These are phyloP conservation scores for Hymenochaete sp. DNA, from an alignment of 1,284 basidiomycete species.

Conservation along the genomic window DNA sequence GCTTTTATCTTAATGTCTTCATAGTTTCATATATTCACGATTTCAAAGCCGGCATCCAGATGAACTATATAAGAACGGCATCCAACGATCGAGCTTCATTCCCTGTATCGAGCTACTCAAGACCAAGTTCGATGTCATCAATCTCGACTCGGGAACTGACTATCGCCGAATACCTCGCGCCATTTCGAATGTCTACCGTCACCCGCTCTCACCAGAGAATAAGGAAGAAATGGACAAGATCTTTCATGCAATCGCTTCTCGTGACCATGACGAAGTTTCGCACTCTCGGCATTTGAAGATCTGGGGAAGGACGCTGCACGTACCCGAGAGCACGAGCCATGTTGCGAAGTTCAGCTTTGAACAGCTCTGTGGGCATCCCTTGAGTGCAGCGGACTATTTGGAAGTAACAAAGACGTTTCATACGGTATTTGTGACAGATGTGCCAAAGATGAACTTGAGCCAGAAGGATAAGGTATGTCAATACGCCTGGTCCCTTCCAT, in stretches of 20 bases:
- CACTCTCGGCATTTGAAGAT: slow-evolving; percentile 62
- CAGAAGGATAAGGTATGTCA: slow-evolving; percentile 75
- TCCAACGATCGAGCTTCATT: slow-evolving; percentile 93
- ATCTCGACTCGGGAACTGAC: slow-evolving; percentile 92
- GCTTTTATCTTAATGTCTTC: slow-evolving; percentile 24
- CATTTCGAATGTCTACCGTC: slow-evolving; percentile 86
- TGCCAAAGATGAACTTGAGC: slow-evolving; percentile 83
- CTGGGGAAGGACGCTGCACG: slow-evolving; percentile 79
- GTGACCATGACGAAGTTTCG: slow-evolving; percentile 48
- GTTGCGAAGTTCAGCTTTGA: slow-evolving; percentile 86
- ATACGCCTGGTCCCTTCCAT: not conserved
- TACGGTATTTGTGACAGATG: slow-evolving; percentile 82
- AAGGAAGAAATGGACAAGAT: slow-evolving; percentile 70
- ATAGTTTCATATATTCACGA: not conserved
- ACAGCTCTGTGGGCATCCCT: slow-evolving; percentile 82
- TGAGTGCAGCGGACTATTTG: slow-evolving; percentile 93
- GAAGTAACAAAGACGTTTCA: slow-evolving; percentile 85
- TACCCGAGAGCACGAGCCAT: slow-evolving; percentile 73
- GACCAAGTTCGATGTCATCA: slow-evolving; percentile 76
- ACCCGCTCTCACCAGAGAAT: slow-evolving; percentile 66
- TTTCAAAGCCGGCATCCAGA: slow-evolving; percentile 83
- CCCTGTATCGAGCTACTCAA: slow-evolving; percentile 95
- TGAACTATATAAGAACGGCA: slow-evolving; percentile 97
- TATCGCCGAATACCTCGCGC: slow-evolving; percentile 88
- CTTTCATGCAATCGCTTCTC: slow-evolving; percentile 63